Evolutionary conservation across 2,329 filamentous ascomycete species (phyloP), one percentile per base, ranked within the genome.

Genomic region (Diplodia seriata): DNA sequence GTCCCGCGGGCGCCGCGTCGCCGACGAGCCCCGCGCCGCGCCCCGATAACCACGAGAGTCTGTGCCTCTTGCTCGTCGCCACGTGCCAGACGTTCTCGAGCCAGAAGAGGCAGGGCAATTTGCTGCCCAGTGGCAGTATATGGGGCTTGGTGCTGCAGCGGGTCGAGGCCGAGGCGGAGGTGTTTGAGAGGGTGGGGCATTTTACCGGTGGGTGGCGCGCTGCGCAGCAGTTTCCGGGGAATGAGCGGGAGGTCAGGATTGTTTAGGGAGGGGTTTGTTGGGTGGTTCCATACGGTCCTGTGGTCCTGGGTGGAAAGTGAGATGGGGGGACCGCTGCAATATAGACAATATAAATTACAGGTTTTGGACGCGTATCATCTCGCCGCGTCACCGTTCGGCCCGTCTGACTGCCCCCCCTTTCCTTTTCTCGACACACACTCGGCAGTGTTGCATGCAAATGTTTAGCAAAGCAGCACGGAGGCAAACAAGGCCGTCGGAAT

Each of bases 211-310:
- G 56, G 14, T 59, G 56, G 56, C 20, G 56, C 14, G 56, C 56
- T 3, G 56, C 56, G 14, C 56, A 59, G 56, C 56, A 59, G 38
- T 59, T 59, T 59, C 56, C 56, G 38, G 56, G 56, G 36, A 59
- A 63, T 20, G 59, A 63, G 5, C n/a, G 33, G 26, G 14, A 36
- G 59, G 23, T 63, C 4, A 63, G 26, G 18, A 63, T 63, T 23
- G 31, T 63, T 29, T 63, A 51, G 29, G 3, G 11, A 3, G 23
- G 23, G 2, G 0, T 26, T 26, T 26, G 23, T 26, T 3, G 0
- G 23, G 23, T 26, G 23, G 23, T 26, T 26, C 23, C 3, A 26
- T 26, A 3, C 23, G 23, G 23, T 3, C 23, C 23, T 3, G 23
- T 2, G 23, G 23, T 26, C 23, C 2, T 26, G 23, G 23, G 23